Evolutionary conservation across 1,284 basidiomycete species (phyloP).

Genomic region (Psilocybe mexicana): DNA sequence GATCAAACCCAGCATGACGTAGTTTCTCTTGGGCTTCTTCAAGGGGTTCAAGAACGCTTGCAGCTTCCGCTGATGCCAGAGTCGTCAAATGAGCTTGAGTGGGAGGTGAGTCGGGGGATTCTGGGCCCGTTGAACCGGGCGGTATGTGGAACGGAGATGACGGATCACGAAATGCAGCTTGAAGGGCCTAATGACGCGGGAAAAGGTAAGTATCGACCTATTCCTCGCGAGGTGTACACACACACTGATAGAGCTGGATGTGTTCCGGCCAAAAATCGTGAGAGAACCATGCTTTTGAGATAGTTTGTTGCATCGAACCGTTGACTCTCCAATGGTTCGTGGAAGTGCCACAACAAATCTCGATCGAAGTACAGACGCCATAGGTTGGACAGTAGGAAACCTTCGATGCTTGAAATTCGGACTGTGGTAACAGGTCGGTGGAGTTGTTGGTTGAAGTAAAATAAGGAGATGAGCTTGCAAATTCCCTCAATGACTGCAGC

Average conservation of each 20-base stretch:
- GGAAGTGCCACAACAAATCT: neutral
- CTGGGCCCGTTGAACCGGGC: slow-evolving; percentile 60
- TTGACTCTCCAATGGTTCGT: neutral
- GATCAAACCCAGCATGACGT: slow-evolving; percentile 53
- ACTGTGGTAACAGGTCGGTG: too few relatives aligned
- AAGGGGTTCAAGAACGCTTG: slow-evolving; percentile 15
- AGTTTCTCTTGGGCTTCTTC: slow-evolving; percentile 47
- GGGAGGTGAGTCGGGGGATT: slow-evolving; percentile 47
- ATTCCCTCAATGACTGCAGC: neutral
- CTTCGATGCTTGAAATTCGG: too few relatives aligned
- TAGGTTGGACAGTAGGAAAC: neutral
- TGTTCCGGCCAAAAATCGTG: slow-evolving; percentile 1
- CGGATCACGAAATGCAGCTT: slow-evolving; percentile 63
- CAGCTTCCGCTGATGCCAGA: slow-evolving; percentile 1
- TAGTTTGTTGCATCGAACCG: neutral
- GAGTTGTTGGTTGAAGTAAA: neutral
- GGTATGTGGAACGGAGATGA: slow-evolving; percentile 65
- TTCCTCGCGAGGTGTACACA: neutral
- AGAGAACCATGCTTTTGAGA: neutral
- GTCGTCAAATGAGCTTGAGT: slow-evolving; percentile 10
- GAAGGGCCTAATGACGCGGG: slow-evolving; percentile 42
- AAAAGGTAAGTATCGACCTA: neutral
- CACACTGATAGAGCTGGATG: slow-evolving; percentile 16
- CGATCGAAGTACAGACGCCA: neutral
- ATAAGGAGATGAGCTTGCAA: neutral